These are phyloP conservation scores for Quercus rubra DNA, from an alignment of 306 rosid genomes.

Conservation along the genomic window DNA sequence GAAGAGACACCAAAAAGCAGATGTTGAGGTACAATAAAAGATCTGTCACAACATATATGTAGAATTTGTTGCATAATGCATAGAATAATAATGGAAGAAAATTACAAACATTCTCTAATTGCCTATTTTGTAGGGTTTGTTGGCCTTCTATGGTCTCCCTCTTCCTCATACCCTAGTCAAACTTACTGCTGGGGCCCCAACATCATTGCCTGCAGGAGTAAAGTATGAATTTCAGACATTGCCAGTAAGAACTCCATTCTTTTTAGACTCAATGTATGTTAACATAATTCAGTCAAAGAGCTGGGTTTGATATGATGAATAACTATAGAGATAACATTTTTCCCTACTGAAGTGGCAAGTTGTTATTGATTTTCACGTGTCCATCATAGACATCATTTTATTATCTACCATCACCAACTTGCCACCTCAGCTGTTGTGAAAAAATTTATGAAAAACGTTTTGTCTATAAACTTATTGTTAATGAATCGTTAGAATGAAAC, in stretches of 20 bases:
- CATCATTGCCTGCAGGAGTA: slow-evolving; percentile 58
- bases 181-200: slow-evolving; percentile 34
- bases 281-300: background rate
- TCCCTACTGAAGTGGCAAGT: too few species aligned
- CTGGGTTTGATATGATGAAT: slow-evolving; percentile 7
- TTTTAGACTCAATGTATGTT: background rate
- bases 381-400: too few species aligned
- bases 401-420: too few species aligned
- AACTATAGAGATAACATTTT: too few species aligned
- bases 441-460: too few species aligned
- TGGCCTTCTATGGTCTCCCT: slow-evolving; percentile 65
- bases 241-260: slow-evolving; percentile 45
- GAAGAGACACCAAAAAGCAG: slow-evolving; percentile 65
- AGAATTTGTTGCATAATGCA: background rate
- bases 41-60: background rate
- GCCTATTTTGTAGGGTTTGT: slow-evolving; percentile 46
- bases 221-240: slow-evolving; percentile 60
- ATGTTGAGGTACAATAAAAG: slow-evolving; percentile 69
- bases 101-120: background rate
- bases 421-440: too few species aligned
- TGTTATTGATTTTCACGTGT: too few species aligned
- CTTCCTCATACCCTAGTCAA: slow-evolving; percentile 46
- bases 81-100: background rate
- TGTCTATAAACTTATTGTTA: too few species aligned
- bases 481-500: slow-evolving; percentile 14